phyloP scores from a whole-genome alignment of 2,329 filamentous ascomycete species.

The Zelopaecilomyces penicillatus region DNA sequence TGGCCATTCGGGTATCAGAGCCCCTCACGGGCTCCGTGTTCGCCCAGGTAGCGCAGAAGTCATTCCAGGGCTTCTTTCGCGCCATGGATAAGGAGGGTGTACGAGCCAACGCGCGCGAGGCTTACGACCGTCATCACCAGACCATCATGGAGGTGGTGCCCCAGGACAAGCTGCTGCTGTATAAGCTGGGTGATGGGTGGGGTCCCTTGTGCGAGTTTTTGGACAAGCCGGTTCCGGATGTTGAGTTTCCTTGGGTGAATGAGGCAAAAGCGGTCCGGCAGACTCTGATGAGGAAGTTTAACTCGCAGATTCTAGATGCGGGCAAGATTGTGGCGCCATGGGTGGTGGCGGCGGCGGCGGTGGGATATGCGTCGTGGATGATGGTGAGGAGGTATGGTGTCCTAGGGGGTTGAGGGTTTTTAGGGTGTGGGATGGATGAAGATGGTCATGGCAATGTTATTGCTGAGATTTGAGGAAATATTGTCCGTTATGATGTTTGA shows the following conservation, averaged over 20 bases:
- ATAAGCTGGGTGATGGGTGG: conserved; percentile 26
- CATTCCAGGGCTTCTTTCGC: conserved; percentile 20
- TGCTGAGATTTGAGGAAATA: too few species aligned
- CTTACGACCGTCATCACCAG: conserved; percentile 22
- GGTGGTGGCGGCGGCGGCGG: too few species aligned
- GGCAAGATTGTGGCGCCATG: too few species aligned
- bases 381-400: too few species aligned
- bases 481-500: too few species aligned
- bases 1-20: conserved; percentile 16
- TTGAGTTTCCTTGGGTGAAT: conserved; percentile 24
- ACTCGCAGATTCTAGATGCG: too few species aligned
- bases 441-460: too few species aligned
- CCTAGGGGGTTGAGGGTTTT: too few species aligned
- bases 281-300: too few species aligned
- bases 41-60: conserved; percentile 15
- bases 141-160: conserved; percentile 20
- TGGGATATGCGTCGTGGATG: too few species aligned
- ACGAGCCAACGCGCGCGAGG: conserved; percentile 12
- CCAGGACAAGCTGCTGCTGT: conserved; percentile 20
- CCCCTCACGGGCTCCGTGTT: conserved; percentile 25
- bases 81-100: conserved; percentile 15
- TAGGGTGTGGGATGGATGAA: too few species aligned
- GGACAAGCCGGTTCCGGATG: conserved; percentile 21
- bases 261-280: conserved; percentile 15
- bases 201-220: conserved; percentile 29